Evolutionary conservation across 257 asterid genomes (phyloP).

Genomic region (Lycium ferocissimum): DNA sequence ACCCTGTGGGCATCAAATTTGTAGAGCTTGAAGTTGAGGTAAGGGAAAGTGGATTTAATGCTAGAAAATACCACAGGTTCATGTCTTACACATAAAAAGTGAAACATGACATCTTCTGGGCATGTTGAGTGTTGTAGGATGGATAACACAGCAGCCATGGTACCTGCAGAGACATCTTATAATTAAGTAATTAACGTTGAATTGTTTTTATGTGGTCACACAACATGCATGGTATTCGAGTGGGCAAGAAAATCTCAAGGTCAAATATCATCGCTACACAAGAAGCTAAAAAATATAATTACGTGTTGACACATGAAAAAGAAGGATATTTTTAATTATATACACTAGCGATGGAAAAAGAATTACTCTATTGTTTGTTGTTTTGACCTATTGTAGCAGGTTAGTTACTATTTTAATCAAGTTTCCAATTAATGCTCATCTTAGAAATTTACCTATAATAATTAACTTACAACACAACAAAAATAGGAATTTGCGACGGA

Average conservation of each 20-base stretch:
- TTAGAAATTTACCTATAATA: no score
- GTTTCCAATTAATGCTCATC: no score
- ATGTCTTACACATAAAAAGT: conserved; percentile 39
- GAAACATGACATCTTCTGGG: conserved; percentile 52
- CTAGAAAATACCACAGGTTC: conserved; percentile 36
- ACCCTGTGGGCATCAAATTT: conserved; percentile 41
- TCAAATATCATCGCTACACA: not conserved
- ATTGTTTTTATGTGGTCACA: not conserved
- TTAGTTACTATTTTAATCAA: no score
- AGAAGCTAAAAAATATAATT: not conserved
- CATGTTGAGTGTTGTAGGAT: conserved; percentile 56
- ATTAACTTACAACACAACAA: no score
- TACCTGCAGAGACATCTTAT: conserved; percentile 32
- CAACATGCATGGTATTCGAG: not conserved
- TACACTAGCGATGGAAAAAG: not conserved
- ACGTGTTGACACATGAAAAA: not conserved
- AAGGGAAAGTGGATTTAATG: conserved; percentile 51
- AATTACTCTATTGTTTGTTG: no score
- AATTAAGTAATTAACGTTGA: not conserved
- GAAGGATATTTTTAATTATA: not conserved
- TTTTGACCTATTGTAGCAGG: not conserved
- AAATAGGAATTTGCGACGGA: no score
- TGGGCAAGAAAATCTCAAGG: not conserved
- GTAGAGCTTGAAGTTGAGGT: conserved; percentile 47
- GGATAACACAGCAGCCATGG: conserved; percentile 50